Evolutionary conservation across 768 basidiomycete species (phyloP), one percentile per base, ranked within the genome.

Genomic region (Tricholoma terreum): DNA sequence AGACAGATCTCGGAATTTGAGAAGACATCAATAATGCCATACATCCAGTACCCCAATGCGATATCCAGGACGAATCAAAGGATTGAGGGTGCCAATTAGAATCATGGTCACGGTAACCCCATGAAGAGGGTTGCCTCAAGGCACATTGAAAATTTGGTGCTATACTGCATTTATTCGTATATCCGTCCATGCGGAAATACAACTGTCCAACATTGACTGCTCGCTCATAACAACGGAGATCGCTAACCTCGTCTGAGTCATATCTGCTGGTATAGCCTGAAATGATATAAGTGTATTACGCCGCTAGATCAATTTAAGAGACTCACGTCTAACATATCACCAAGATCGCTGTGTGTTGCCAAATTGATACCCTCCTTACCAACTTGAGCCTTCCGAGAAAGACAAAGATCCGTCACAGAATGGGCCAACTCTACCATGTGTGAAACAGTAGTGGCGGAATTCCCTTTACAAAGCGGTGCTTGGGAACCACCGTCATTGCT

Each of bases 181-280:
- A 30, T 67, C 73, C 15, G 58, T 69, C 85, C 80, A 85, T 30
- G 67, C 61, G 42, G 75, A 71, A 48, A 71, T 67, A 60, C 84
- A 84, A 57, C 78, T 77, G 55, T 84, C 77, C 58, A 86, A 69
- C 36, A 86, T 70, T 3, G 84, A 83, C 33, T 69, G 64, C 59
- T 85, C 84, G 4, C 74, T 73, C 60, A 84, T 70, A 43, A 77
- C 76, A 51, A 84, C 59, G 6, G 73, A 69, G 33, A 86, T 59
- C 15, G 79, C 82, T 43, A 76, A 58, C 55, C 73, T 73, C 21
- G 81, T 81, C 19, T 79, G 77, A 11, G 54, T 57, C 70, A 72
- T 72, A 30, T 64, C 59, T 2, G 59, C 61, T 19, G 77, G 72
- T 40, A 79, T 64, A 24, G 59, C 68, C 84, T 83, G 58, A 14